Evolutionary conservation across 2,329 filamentous ascomycete genomes (phyloP).

Genomic region (Colletotrichum godetiae): DNA sequence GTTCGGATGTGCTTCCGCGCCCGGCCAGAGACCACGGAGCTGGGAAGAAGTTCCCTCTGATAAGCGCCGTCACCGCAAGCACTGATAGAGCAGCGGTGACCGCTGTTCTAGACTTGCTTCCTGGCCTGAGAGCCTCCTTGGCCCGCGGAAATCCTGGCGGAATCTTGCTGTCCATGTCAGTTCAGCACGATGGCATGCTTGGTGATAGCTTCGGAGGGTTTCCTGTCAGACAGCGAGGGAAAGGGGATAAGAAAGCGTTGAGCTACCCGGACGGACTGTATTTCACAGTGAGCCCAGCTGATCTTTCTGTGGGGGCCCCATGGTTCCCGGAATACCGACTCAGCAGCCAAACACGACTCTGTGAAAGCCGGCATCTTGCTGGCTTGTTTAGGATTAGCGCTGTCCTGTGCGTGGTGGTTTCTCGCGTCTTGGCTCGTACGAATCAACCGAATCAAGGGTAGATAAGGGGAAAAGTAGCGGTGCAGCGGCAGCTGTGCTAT

Average conservation of each 20-base stretch:
- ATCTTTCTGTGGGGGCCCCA: slow-evolving; percentile 10
- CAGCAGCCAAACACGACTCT: slow-evolving; percentile 10
- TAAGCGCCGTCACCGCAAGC: slow-evolving; percentile 16
- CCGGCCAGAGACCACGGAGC: not conserved
- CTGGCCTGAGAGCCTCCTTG: not conserved
- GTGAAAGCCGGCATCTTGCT: not conserved
- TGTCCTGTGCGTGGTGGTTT: slow-evolving; percentile 5
- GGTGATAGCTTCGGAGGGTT: not conserved
- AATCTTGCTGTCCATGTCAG: slow-evolving; percentile 13
- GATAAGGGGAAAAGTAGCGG: slow-evolving; percentile 15
- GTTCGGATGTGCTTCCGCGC: not conserved
- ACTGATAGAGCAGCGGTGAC: slow-evolving; percentile 11
- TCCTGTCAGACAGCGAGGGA: not conserved
- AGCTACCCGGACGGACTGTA: not conserved
- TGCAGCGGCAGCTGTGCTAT: not conserved
- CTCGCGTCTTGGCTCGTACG: not conserved
- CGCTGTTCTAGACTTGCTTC: not conserved
- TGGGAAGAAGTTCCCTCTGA: slow-evolving; percentile 10
- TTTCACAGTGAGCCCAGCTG: slow-evolving; percentile 4
- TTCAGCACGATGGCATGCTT: not conserved
- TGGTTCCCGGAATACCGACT: slow-evolving; percentile 20
- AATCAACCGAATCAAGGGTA: not conserved
- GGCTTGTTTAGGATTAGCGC: slow-evolving; percentile 26
- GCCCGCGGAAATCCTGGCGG: not conserved
- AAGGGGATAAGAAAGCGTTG: not conserved